phyloP scores from a whole-genome alignment of 129 eudicot species.

The Tagetes patula region DNA sequence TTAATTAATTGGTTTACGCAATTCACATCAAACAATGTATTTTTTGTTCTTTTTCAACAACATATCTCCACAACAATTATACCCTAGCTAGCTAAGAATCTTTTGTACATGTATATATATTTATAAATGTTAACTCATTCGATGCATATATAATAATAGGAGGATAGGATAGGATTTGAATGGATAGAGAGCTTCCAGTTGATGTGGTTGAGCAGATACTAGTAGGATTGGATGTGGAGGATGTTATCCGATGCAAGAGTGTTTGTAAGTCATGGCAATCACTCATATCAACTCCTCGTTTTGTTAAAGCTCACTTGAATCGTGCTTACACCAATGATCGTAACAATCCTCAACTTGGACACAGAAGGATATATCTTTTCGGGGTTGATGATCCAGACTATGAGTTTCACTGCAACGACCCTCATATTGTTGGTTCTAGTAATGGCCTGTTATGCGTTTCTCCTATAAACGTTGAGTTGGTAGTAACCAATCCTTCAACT shows the following conservation, averaged over 20 bases:
- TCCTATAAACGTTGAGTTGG: not conserved
- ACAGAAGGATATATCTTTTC: not conserved
- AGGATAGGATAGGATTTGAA: not conserved
- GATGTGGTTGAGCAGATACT: not conserved
- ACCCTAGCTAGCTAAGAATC: too few species aligned
- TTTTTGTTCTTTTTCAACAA: too few species aligned
- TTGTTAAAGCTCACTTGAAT: not conserved
- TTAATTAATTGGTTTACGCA: too few species aligned
- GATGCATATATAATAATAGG: too few species aligned
- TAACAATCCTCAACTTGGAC: not conserved
- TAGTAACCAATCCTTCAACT: not conserved
- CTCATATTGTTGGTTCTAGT: not conserved
- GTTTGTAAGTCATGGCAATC: slow-evolving; percentile 7
- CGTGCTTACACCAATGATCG: not conserved
- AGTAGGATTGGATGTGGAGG: not conserved
- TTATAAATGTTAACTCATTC: too few species aligned
- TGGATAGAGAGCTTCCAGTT: not conserved
- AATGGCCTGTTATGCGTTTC: not conserved
- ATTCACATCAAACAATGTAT: too few species aligned
- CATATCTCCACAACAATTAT: too few species aligned
- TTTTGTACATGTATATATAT: too few species aligned
- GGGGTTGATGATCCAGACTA: not conserved
- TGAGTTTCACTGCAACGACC: too few species aligned
- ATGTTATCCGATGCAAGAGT: not conserved
- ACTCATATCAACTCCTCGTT: not conserved